Evolutionary conservation across 2,329 filamentous ascomycete species (phyloP).

Genomic region (Penicillium sp.): DNA sequence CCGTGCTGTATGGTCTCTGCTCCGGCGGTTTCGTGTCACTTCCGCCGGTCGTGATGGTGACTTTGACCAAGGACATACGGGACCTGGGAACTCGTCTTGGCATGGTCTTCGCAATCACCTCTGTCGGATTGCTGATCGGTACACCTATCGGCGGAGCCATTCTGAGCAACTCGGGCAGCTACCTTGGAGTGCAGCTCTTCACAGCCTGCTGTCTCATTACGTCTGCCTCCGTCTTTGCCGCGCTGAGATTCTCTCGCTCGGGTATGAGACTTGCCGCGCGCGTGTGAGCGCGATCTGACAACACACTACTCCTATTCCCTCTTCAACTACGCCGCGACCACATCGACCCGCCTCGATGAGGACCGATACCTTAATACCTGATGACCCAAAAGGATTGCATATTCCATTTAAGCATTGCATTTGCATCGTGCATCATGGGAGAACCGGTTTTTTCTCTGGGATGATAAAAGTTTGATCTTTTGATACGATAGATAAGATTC

Average conservation of each 20-base stretch:
- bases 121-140: slow-evolving; percentile 47
- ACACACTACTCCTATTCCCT: too few species aligned
- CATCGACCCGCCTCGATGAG: too few species aligned
- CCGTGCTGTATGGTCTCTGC: slow-evolving; percentile 44
- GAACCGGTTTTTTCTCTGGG: too few species aligned
- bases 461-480: too few species aligned
- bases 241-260: slow-evolving; percentile 29
- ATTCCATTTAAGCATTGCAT: too few species aligned
- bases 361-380: too few species aligned
- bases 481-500: too few species aligned
- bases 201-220: slow-evolving; percentile 29
- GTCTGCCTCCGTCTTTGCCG: slow-evolving; percentile 22
- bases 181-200: slow-evolving; percentile 38
- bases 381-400: too few species aligned
- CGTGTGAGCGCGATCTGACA: too few species aligned
- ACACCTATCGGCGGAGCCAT: slow-evolving; percentile 53
- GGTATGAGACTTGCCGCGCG: slow-evolving; percentile 20
- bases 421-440: too few species aligned
- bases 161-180: slow-evolving; percentile 36
- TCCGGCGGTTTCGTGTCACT: slow-evolving; percentile 47
- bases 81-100: slow-evolving; percentile 52
- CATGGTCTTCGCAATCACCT: slow-evolving; percentile 46
- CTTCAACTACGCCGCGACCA: too few species aligned
- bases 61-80: slow-evolving; percentile 41
- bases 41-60: slow-evolving; percentile 35